Conservation (phyloP, 805 yeast species). For the Saccharomycopsis fermentans region DNA sequence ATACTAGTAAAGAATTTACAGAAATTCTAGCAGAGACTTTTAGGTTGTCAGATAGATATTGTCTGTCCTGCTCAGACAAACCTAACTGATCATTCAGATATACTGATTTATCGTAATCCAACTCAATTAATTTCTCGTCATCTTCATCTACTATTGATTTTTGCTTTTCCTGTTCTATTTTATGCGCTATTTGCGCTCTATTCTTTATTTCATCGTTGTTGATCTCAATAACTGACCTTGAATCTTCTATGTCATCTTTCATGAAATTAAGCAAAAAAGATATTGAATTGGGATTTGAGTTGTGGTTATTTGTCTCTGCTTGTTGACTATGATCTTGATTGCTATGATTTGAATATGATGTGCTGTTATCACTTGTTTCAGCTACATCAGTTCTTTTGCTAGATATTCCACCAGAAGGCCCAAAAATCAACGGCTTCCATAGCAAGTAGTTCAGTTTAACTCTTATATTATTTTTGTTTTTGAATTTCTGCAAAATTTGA, state of each 20-base stretch:
- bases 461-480: slow-evolving; percentile 39
- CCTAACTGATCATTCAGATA: neutral
- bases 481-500: slow-evolving; percentile 39
- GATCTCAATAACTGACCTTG: slow-evolving; percentile 48
- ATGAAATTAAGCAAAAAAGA: slow-evolving; percentile 49
- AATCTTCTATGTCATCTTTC: slow-evolving; percentile 59
- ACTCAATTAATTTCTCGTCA: slow-evolving; percentile 21
- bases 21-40: neutral
- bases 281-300: slow-evolving; percentile 29
- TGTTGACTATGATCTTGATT: neutral
- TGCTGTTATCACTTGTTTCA: neutral
- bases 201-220: slow-evolving; percentile 38
- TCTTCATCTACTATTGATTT: slow-evolving; percentile 24
- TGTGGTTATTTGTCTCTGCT: neutral
- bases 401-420: slow-evolving; percentile 80
- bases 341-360: neutral
- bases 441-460: slow-evolving; percentile 46
- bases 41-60: neutral
- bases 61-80: neutral
- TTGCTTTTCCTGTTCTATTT: slow-evolving; percentile 20
- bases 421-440: slow-evolving; percentile 79
- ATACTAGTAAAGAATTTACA: neutral
- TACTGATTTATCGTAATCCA: slow-evolving; percentile 11
- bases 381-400: slow-evolving; percentile 27
- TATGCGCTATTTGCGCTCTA: slow-evolving; percentile 20